phyloP scores from a whole-genome alignment of 139 green algal genomes.

The Coelastrella sp. region DNA sequence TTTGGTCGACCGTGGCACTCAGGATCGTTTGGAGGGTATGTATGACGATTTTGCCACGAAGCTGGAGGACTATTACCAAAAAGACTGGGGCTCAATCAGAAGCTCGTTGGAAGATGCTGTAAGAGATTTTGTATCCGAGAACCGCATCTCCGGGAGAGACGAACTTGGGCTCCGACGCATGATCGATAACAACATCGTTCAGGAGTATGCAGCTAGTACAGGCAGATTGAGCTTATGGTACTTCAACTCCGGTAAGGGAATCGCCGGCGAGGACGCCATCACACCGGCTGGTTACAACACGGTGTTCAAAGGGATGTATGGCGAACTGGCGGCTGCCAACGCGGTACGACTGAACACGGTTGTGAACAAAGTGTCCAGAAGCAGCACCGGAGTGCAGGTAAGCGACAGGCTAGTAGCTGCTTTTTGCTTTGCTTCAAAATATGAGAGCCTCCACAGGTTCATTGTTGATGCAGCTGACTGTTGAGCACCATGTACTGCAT shows the following conservation, averaged over 20 bases:
- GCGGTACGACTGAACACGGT: not conserved
- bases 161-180: not conserved
- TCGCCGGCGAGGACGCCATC: not conserved
- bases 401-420: no score
- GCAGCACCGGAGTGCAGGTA: slow-evolving; percentile 15
- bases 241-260: not conserved
- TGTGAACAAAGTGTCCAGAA: not conserved
- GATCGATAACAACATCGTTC: slow-evolving; percentile 8
- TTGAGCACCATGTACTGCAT: no score
- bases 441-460: no score
- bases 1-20: not conserved
- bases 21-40: not conserved
- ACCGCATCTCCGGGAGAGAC: not conserved
- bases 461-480: no score
- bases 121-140: not conserved
- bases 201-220: slow-evolving; percentile 31
- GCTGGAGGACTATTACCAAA: not conserved
- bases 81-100: not conserved
- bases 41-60: not conserved
- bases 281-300: not conserved
- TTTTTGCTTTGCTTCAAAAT: not conserved
- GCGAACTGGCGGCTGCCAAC: not conserved
- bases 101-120: not conserved
- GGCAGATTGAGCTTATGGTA: not conserved
- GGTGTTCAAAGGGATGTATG: not conserved